Conservation (phyloP, 1,139 yeast species). For the Suhomyces kunorum region DNA sequence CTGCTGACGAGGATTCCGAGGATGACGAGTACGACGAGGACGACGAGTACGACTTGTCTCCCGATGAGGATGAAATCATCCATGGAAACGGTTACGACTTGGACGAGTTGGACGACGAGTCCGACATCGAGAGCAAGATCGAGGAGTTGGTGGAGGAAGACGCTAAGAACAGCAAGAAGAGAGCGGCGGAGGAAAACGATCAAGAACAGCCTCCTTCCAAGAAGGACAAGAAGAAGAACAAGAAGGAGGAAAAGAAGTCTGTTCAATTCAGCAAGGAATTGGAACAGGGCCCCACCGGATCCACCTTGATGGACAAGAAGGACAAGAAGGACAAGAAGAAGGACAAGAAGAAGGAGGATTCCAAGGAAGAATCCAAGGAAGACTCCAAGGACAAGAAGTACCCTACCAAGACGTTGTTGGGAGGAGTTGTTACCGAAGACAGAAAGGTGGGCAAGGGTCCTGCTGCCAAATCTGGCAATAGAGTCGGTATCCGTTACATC, state of each 20-base stretch:
- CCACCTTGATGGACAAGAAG: constrained; percentile 38
- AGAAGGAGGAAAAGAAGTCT: constrained; percentile 54
- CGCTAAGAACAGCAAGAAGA: constrained; percentile 37
- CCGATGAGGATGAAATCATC: constrained; percentile 85
- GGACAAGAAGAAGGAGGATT: constrained; percentile 22
- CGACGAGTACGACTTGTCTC: constrained; percentile 82
- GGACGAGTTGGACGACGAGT: constrained; percentile 62
- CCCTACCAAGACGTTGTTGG: constrained; percentile 78
- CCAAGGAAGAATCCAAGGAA: constrained; percentile 18
- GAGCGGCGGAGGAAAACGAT: constrained; percentile 26
- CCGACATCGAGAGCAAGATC: constrained; percentile 56
- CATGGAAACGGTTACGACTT: constrained; percentile 48
- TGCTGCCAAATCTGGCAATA: constrained; percentile 83
- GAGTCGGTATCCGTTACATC: constrained; percentile 94
- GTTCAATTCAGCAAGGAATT: constrained; percentile 88
- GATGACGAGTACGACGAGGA: constrained; percentile 54
- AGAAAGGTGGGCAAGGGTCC: constrained; percentile 87
- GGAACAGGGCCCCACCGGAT: constrained; percentile 88
- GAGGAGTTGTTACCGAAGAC: constrained; percentile 94
- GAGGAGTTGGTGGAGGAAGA: constrained; percentile 60
- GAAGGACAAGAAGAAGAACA: constrained; percentile 45
- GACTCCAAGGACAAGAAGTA: constrained; percentile 37
- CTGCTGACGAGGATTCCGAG: constrained; percentile 71
- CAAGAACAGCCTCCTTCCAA: constrained; percentile 35
- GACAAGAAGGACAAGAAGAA: constrained; percentile 22